Conservation (phyloP, 2,329 filamentous ascomycete species). For the Leptographium wingfieldii region DNA sequence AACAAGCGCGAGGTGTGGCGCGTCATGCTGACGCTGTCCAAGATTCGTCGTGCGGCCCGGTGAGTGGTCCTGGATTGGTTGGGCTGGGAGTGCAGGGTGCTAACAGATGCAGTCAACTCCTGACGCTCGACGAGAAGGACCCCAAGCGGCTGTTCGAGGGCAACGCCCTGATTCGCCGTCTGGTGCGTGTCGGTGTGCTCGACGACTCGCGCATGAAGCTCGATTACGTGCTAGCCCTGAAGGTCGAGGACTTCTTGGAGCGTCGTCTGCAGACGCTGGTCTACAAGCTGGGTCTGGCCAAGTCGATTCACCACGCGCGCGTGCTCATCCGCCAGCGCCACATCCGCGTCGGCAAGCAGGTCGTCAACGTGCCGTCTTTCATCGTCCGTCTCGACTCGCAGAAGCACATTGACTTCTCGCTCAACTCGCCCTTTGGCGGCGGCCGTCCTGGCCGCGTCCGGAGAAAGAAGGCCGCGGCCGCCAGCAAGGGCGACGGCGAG, state of each 20-base stretch:
- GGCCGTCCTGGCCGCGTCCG: conserved; percentile 94
- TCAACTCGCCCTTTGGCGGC: conserved; percentile 95
- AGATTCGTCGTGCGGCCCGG: conserved; percentile 99
- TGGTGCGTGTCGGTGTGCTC: conserved; percentile 98
- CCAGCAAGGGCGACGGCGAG: conserved; percentile 68
- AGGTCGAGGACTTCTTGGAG: conserved; percentile 99
- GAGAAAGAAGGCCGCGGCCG: conserved; percentile 99
- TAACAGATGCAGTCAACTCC: conserved; percentile 64
- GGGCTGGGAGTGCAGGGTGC: not conserved
- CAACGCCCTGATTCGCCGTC: conserved; percentile 99
- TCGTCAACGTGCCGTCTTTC: conserved; percentile 99
- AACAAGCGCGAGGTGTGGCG: conserved; percentile 99
- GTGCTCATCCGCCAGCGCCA: conserved; percentile 99
- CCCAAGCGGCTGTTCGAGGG: conserved; percentile 99
- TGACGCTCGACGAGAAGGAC: conserved; percentile 99
- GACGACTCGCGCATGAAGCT: conserved; percentile 99
- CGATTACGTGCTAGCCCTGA: conserved; percentile 99
- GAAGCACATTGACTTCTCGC: conserved; percentile 99
- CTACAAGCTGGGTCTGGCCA: conserved; percentile 99
- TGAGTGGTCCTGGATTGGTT: conserved; percentile 33
- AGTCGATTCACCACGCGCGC: conserved; percentile 99
- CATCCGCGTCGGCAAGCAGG: conserved; percentile 99
- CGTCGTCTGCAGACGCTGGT: conserved; percentile 98
- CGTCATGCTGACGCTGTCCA: conserved; percentile 98
- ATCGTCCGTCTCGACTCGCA: conserved; percentile 99